Percentiles rank a stretch among this genome's conserved stretches.
These are phyloP conservation scores for Cyberlindnera lachancei DNA, from an alignment of 805 yeast genomes.

Conservation along the genomic window DNA sequence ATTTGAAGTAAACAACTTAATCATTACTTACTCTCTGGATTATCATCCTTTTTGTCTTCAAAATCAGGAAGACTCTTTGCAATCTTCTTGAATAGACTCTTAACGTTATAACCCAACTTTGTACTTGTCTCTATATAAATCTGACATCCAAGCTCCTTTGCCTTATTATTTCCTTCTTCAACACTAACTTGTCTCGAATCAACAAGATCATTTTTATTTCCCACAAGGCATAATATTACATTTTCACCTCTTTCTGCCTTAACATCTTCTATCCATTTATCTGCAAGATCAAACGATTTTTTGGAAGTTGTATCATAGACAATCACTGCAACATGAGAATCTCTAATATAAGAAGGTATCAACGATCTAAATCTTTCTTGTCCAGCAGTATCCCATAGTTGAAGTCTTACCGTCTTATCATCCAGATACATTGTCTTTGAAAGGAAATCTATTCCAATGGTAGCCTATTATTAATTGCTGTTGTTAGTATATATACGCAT, in stretches of 20 bases:
- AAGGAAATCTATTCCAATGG: slow-evolving; percentile 93
- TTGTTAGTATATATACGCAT: slow-evolving; percentile 6
- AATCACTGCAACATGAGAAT: slow-evolving; percentile 93
- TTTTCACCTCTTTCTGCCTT: slow-evolving; percentile 87
- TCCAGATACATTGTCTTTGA: slow-evolving; percentile 93
- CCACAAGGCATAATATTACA: slow-evolving; percentile 85
- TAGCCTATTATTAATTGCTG: slow-evolving; percentile 60
- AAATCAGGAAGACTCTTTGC: slow-evolving; percentile 90
- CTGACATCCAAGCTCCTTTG: slow-evolving; percentile 64
- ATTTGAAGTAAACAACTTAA: no score
- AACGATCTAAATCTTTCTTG: slow-evolving; percentile 93
- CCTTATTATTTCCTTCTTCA: slow-evolving; percentile 79
- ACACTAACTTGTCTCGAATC: slow-evolving; percentile 75
- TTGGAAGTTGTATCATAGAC: slow-evolving; percentile 89
- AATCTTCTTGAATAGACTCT: slow-evolving; percentile 78
- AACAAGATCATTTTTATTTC: slow-evolving; percentile 79
- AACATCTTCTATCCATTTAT: slow-evolving; percentile 93
- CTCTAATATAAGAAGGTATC: slow-evolving; percentile 93
- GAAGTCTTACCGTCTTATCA: slow-evolving; percentile 90
- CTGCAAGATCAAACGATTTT: slow-evolving; percentile 75
- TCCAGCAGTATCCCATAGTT: slow-evolving; percentile 97
- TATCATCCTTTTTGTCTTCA: slow-evolving; percentile 28
- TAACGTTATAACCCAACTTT: slow-evolving; percentile 91
- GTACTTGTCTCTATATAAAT: slow-evolving; percentile 90
- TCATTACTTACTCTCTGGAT: slow-evolving; percentile 19